Conservation (phyloP, 176 grass and related monocot genomes). For the Puccinellia tenuiflora region DNA sequence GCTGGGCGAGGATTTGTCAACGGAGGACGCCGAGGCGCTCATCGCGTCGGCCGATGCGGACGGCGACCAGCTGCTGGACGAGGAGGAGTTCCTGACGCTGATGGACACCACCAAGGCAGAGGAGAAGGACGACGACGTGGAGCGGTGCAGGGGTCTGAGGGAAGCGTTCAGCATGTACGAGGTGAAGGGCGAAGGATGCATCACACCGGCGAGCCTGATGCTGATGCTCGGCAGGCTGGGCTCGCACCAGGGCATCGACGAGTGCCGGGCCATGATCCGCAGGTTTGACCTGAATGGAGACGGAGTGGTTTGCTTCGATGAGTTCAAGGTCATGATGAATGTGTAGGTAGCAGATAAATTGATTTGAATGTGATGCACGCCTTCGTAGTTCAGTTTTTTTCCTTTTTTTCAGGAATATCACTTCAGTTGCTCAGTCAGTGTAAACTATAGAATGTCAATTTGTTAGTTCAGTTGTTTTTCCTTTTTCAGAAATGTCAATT, state of each 20-base stretch:
- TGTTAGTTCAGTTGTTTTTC: no score
- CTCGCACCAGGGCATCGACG: slow-evolving; percentile 13
- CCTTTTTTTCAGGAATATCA: no score
- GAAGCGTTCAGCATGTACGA: slow-evolving; percentile 36
- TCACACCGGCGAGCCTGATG: slow-evolving; percentile 38
- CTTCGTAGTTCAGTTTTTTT: not conserved
- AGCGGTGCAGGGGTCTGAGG: not conserved
- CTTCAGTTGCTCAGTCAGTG: no score
- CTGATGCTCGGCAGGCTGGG: slow-evolving; percentile 21
- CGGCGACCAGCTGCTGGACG: slow-evolving; percentile 30
- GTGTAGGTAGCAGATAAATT: not conserved
- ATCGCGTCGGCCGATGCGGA: slow-evolving; percentile 20
- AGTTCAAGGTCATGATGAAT: slow-evolving; percentile 39
- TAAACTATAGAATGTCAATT: no score
- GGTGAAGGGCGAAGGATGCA: slow-evolving; percentile 25
- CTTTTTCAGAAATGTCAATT: no score
- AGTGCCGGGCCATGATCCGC: slow-evolving; percentile 31
- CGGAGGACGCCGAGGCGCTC: slow-evolving; percentile 17
- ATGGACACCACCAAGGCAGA: not conserved
- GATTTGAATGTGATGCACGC: not conserved
- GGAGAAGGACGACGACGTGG: not conserved
- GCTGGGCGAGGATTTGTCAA: slow-evolving; percentile 11
- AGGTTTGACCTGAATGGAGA: slow-evolving; percentile 38
- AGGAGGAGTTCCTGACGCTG: slow-evolving; percentile 29
- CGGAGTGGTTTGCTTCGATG: slow-evolving; percentile 24